These are phyloP conservation scores for Graphilbum ipis-grandicollis DNA, from an alignment of 2,329 filamentous ascomycete genomes.

Conservation along the genomic window DNA sequence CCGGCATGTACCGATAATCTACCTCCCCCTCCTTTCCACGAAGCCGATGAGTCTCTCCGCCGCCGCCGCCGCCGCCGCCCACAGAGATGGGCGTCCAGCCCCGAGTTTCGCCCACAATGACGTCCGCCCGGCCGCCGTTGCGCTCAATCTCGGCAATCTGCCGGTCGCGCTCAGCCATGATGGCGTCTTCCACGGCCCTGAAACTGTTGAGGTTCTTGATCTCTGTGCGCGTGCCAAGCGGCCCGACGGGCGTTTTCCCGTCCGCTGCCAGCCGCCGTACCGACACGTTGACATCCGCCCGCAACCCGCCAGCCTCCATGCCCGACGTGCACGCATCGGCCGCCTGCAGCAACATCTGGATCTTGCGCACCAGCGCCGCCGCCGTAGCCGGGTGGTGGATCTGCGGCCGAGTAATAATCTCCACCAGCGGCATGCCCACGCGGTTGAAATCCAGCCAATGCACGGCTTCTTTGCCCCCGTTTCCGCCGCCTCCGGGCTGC, in stretches of 20 bases:
- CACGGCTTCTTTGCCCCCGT: constrained; percentile 14
- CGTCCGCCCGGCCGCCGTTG: constrained; percentile 47
- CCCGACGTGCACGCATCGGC: constrained; percentile 77
- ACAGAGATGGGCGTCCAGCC: constrained; percentile 61
- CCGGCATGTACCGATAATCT: constrained; percentile 97
- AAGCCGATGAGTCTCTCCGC: constrained; percentile 62
- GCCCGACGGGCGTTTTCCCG: constrained; percentile 18
- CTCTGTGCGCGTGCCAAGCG: constrained; percentile 73
- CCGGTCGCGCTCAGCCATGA: constrained; percentile 75
- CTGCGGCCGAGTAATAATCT: constrained; percentile 84
- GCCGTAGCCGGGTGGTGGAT: constrained; percentile 79
- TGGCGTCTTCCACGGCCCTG: constrained; percentile 87
- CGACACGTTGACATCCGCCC: constrained; percentile 92
- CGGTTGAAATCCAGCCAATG: constrained; percentile 89
- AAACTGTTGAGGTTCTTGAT: constrained; percentile 96
- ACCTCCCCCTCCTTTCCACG: constrained; percentile 93
- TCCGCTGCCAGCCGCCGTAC: constrained; percentile 39
- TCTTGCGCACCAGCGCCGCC: constrained; percentile 73
- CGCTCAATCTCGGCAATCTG: constrained; percentile 67
- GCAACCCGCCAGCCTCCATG: constrained; percentile 82
- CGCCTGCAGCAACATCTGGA: constrained; percentile 62
- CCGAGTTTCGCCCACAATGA: constrained; percentile 55
- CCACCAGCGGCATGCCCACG: constrained; percentile 76
- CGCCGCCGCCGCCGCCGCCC: constrained; percentile 37
- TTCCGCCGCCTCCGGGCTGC: constrained; percentile 38